These are phyloP conservation scores for Eucalyptus pauciflora DNA, from an alignment of 345 rosid species.

Conservation along the genomic window DNA sequence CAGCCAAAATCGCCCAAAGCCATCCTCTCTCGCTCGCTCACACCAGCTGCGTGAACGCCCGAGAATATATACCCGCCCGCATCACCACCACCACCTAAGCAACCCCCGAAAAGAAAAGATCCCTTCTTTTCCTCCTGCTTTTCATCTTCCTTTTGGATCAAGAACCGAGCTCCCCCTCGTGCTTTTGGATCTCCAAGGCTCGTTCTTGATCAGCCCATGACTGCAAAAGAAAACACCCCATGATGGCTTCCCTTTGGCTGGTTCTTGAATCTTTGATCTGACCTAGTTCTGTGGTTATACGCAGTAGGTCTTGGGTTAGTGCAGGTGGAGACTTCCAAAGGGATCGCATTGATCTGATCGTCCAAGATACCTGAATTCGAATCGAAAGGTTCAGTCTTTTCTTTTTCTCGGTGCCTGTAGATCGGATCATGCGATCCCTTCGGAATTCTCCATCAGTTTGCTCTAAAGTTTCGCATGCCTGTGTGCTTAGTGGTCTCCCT, in stretches of 20 bases:
- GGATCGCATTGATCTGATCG: constrained; percentile 68
- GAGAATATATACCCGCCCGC: neutral
- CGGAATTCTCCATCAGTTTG: constrained; percentile 32
- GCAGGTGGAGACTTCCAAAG: constrained; percentile 58
- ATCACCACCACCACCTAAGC: neutral
- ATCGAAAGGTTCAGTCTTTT: neutral
- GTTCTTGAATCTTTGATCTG: neutral
- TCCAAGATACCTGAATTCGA: neutral
- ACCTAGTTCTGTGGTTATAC: neutral
- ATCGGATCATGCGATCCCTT: constrained; percentile 63
- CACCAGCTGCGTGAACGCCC: neutral
- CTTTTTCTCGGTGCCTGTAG: neutral
- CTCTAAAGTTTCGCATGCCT: neutral
- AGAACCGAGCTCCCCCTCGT: neutral
- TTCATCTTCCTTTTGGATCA: neutral
- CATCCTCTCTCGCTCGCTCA: neutral
- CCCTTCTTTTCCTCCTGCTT: neutral
- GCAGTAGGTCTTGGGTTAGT: constrained; percentile 1
- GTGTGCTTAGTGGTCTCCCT: neutral
- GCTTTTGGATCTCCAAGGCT: neutral
- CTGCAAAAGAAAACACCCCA: neutral
- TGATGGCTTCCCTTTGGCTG: neutral
- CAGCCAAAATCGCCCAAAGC: neutral
- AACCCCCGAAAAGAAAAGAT: neutral
- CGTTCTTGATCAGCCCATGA: neutral